Conservation (phyloP, 805 yeast species). For the Metschnikowia dekortorum region DNA sequence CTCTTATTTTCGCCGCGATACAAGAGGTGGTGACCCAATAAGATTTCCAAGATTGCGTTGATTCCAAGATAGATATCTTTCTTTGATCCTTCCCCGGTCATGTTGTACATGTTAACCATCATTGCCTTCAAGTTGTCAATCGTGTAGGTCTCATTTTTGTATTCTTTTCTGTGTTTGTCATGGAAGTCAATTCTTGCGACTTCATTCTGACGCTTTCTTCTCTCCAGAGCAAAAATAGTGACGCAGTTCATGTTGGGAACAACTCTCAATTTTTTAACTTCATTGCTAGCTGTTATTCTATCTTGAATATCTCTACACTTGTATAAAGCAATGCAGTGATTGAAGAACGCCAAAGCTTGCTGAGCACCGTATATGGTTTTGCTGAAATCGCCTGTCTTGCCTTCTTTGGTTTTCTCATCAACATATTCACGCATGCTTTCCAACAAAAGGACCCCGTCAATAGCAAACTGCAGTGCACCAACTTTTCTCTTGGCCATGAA, state of each 20-base stretch:
- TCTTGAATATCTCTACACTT: not conserved
- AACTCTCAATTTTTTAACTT: not conserved
- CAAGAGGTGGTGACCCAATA: constrained; percentile 5
- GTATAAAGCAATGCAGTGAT: not conserved
- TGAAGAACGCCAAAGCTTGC: not conserved
- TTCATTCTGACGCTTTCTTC: not conserved
- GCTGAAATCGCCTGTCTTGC: not conserved
- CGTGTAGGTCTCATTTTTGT: not conserved
- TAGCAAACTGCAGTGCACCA: not conserved
- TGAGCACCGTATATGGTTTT: not conserved
- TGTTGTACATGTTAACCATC: not conserved
- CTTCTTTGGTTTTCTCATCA: not conserved
- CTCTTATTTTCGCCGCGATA: constrained; percentile 3
- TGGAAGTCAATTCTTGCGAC: not conserved
- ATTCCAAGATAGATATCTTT: not conserved
- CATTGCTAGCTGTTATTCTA: not conserved
- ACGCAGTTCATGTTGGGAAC: not conserved
- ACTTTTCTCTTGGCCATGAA: not conserved
- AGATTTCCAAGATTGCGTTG: constrained; percentile 4
- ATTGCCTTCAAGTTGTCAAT: not conserved
- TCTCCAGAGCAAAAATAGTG: not conserved
- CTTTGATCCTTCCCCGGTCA: not conserved
- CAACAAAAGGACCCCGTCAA: not conserved
- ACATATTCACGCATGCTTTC: not conserved
- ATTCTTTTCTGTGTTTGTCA: not conserved